Base-by-base conservation (phyloP, 1,139 yeast genomes). In the Debaryomyces fabryi region DNA sequence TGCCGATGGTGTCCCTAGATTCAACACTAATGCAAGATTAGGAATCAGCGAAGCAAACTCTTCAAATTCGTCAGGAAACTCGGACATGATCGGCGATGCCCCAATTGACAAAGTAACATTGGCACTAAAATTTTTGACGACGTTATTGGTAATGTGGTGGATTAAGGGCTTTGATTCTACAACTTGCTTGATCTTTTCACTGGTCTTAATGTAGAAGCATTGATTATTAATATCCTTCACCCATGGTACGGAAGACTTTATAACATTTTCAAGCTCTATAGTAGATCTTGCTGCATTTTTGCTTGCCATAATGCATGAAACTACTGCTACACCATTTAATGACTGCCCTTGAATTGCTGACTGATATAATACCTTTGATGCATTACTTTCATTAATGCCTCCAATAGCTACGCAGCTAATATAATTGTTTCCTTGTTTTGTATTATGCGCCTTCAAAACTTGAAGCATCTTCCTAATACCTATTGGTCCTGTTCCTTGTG, bases 51-150 rank as follows among this genome's bases (percentile, higher is more conserved):
- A 51, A 0, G 95, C 82, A 51, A 92, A 75, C 29, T 88, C 95
- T 9, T 65, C 78, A 57, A 78, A 90, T 62, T 92, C 97, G 1
- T 73, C 79, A 0, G 74, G 58, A 41, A 85, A 74, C 58, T 89
- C 96, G n/a, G 96, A 86, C 97, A 92, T 92, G 21, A 89, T 84
- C 2, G 98, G 97, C 2, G 96, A 85, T 0, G 87, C 95, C 2
- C 96, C 96, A 23, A 86, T 69, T 0, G 97, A 91, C 47, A 92
- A 70, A 0, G 95, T 83, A n/a, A 89, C 88, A 59, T 92, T 91
- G 27, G 98, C 97, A 53, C 91, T 86, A 61, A 89, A 84, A 61
- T 89, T 86, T 62, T 89, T 88, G 36, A 88, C 97, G n/a, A 92
- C 97, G 49, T 81, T 80, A 61, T 92, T 92, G 34, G 97, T 91